These are phyloP conservation scores for Tagetes erecta DNA, from an alignment of 129 eudicot genomes.

Conservation along the genomic window DNA sequence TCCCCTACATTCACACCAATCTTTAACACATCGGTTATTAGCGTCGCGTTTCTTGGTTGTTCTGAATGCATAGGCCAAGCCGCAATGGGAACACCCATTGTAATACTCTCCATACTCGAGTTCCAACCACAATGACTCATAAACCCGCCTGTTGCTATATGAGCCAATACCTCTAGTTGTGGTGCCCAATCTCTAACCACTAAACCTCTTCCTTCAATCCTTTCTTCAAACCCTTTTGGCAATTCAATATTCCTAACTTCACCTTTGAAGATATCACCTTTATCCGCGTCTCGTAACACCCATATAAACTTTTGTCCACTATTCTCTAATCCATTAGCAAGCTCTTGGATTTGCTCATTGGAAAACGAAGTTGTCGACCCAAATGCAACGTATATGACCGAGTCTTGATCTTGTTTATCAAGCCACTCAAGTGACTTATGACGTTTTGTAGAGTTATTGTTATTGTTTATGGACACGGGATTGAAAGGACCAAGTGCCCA, in stretches of 20 bases:
- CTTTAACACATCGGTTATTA: conserved; percentile 29
- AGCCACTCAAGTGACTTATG: conserved; percentile 46
- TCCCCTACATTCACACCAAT: conserved; percentile 32
- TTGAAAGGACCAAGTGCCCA: conserved; percentile 59
- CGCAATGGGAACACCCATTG: conserved; percentile 46
- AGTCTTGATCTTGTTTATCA: conserved; percentile 44
- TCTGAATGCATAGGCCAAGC: conserved; percentile 60
- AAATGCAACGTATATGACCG: conserved; percentile 48
- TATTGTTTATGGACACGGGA: conserved; percentile 16
- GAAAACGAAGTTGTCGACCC: conserved; percentile 44
- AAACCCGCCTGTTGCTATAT: conserved; percentile 34
- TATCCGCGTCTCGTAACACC: conserved; percentile 44
- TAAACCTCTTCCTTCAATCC: conserved; percentile 27
- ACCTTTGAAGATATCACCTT: conserved; percentile 29
- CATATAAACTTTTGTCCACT: conserved; percentile 42
- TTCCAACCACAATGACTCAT: conserved; percentile 53
- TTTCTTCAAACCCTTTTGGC: conserved; percentile 43
- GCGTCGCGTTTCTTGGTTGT: conserved; percentile 38
- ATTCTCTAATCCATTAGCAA: conserved; percentile 36
- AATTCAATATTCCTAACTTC: conserved; percentile 18
- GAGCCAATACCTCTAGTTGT: conserved; percentile 33
- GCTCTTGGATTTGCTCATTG: conserved; percentile 32
- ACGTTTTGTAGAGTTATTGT: conserved; percentile 6
- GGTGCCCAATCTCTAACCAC: conserved; percentile 43
- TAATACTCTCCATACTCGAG: conserved; percentile 45